Evolutionary conservation across 1,284 basidiomycete genomes (phyloP).

Genomic region (Porodaedalea pini): DNA sequence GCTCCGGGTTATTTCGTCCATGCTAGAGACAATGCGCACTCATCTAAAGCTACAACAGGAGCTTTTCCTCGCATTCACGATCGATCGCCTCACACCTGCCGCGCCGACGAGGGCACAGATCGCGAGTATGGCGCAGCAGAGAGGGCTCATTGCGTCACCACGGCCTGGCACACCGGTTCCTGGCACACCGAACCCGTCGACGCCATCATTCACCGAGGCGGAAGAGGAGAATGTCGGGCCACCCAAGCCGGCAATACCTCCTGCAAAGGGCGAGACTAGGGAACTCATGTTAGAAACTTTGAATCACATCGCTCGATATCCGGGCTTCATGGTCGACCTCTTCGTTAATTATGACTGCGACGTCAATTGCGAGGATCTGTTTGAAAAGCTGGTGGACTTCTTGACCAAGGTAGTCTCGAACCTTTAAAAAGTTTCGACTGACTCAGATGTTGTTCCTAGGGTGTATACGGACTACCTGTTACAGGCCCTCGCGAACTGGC

Average conservation of each 20-base stretch:
- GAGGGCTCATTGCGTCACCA: slow-evolving; percentile 38
- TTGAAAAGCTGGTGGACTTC: slow-evolving; percentile 89
- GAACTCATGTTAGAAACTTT: slow-evolving; percentile 91
- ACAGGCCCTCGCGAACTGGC: slow-evolving; percentile 64
- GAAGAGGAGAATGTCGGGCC: slow-evolving; percentile 53
- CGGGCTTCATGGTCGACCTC: slow-evolving; percentile 92
- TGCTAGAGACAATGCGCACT: slow-evolving; percentile 85
- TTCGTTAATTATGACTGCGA: slow-evolving; percentile 98
- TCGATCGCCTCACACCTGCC: slow-evolving; percentile 81
- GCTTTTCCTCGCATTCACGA: slow-evolving; percentile 88
- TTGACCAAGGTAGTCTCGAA: slow-evolving; percentile 64
- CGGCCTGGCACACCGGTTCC: slow-evolving; percentile 54
- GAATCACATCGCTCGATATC: slow-evolving; percentile 73
- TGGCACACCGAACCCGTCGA: slow-evolving; percentile 41
- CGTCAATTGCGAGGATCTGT: slow-evolving; percentile 93
- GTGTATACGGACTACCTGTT: slow-evolving; percentile 62
- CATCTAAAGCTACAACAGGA: slow-evolving; percentile 97
- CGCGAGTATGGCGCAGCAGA: slow-evolving; percentile 26
- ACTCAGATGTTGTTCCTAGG: slow-evolving; percentile 39
- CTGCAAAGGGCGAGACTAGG: slow-evolving; percentile 84
- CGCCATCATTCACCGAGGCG: slow-evolving; percentile 41
- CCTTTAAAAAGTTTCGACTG: background rate
- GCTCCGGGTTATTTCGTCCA: slow-evolving; percentile 81
- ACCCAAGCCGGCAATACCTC: slow-evolving; percentile 57
- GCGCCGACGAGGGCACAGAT: slow-evolving; percentile 29